phyloP scores from a whole-genome alignment of 2,329 filamentous ascomycete species.

The Penicillium paneum region DNA sequence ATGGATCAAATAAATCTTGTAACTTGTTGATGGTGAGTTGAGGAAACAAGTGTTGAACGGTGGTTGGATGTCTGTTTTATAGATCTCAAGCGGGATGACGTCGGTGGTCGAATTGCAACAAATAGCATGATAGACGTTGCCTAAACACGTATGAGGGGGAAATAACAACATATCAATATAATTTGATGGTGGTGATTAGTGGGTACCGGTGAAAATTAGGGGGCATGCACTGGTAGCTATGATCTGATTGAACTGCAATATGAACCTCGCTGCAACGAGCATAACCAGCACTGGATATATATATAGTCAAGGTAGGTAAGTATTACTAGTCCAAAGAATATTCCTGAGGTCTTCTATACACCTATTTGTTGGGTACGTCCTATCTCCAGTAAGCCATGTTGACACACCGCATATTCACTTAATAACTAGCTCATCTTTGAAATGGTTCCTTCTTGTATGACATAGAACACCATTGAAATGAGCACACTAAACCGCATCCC shows the following conservation, averaged over 20 bases:
- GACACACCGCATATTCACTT: background rate
- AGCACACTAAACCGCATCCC: background rate
- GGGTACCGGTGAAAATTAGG: background rate
- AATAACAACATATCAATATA: too few relatives aligned
- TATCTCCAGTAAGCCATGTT: background rate
- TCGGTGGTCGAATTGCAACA: conserved; percentile 16
- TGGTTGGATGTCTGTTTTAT: conserved; percentile 6
- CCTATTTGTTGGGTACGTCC: background rate
- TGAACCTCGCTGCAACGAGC: too few relatives aligned
- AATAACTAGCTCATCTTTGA: too few relatives aligned
- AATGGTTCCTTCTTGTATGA: background rate
- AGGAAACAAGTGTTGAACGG: background rate
- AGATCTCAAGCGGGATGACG: conserved; percentile 18
- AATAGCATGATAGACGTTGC: background rate
- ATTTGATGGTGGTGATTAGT: background rate
- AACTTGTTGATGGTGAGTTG: background rate
- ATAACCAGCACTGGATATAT: too few relatives aligned
- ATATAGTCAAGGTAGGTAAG: background rate
- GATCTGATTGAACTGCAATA: background rate
- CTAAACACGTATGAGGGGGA: background rate
- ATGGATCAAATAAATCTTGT: background rate
- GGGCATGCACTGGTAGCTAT: background rate
- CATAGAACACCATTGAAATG: background rate
- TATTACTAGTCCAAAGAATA: background rate
- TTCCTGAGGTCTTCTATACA: background rate